A percentile compares a stretch with the other conserved stretches of the same genome.
Evolutionary conservation across 2,329 filamentous ascomycete species (phyloP).

Genomic region (Neocatenulostroma microsporum): DNA sequence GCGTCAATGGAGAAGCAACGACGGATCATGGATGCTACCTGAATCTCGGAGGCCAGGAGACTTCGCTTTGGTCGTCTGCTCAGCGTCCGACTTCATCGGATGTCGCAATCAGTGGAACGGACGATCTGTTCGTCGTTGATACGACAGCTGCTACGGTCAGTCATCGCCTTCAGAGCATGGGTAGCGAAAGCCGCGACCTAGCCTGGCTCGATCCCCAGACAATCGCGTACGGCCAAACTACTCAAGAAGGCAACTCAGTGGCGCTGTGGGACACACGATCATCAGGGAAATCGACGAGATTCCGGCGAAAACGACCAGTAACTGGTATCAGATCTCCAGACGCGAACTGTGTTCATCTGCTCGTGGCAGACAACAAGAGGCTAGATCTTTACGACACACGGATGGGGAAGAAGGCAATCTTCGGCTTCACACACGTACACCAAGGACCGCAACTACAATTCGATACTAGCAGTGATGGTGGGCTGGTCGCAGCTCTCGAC

Average conservation of each 20-base stretch:
- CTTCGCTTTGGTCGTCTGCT: constrained; percentile 7
- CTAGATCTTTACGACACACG: constrained; percentile 15
- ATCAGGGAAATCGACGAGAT: constrained; percentile 7
- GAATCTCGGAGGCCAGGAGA: neutral
- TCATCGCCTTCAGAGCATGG: constrained; percentile 24
- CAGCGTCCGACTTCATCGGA: neutral
- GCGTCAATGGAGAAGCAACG: no score
- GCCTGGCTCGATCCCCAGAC: constrained; percentile 24
- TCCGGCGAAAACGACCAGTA: constrained; percentile 5
- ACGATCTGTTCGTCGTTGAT: constrained; percentile 5
- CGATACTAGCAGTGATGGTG: constrained; percentile 5
- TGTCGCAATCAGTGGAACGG: constrained; percentile 8
- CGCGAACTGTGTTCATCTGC: constrained; percentile 9
- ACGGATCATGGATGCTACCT: no score
- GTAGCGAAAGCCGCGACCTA: constrained; percentile 19
- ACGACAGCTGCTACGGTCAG: neutral
- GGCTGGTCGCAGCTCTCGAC: constrained; percentile 18
- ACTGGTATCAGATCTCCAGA: constrained; percentile 11
- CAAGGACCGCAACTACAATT: constrained; percentile 12
- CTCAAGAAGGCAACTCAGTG: constrained; percentile 14
- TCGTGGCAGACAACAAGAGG: constrained; percentile 12
- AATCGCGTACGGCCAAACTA: constrained; percentile 23
- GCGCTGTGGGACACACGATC: constrained; percentile 22
- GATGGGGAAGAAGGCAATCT: constrained; percentile 8
- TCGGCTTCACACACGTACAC: constrained; percentile 10